Evolutionary conservation across 257 asterid species (phyloP).

Genomic region (Solanum raphanifolium): DNA sequence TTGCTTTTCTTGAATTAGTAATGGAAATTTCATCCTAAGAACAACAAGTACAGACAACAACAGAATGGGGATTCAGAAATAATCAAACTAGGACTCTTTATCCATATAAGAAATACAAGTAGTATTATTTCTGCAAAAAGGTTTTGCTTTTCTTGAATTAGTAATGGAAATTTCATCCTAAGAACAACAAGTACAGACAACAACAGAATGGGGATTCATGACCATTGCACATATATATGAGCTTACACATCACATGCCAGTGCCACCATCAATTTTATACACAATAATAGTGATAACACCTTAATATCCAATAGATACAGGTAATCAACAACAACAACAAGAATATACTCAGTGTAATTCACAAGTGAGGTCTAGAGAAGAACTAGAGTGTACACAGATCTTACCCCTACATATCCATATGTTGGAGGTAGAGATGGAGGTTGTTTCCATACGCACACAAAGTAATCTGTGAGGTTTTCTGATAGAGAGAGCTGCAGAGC

Average conservation of each 20-base stretch:
- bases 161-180: neutral
- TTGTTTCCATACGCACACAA: neutral
- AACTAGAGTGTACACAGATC: neutral
- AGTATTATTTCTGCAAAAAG: too few relatives aligned
- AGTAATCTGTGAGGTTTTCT: neutral
- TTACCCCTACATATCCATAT: neutral
- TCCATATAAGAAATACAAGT: too few relatives aligned
- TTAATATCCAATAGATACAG: too few relatives aligned
- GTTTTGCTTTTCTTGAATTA: neutral
- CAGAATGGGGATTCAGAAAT: too few relatives aligned
- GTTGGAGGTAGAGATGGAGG: neutral
- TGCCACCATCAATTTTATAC: neutral
- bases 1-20: too few relatives aligned
- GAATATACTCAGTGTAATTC: neutral
- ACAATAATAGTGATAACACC: neutral
- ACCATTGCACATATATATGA: neutral
- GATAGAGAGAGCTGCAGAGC: slow-evolving; percentile 34
- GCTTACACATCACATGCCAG: neutral
- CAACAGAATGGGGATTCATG: neutral
- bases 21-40: too few relatives aligned
- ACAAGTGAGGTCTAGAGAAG: neutral
- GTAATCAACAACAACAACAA: too few relatives aligned
- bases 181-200: neutral
- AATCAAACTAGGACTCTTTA: too few relatives aligned
- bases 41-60: too few relatives aligned